phyloP scores from a whole-genome alignment of 1,139 yeast genomes.

The Pichia sp. region DNA sequence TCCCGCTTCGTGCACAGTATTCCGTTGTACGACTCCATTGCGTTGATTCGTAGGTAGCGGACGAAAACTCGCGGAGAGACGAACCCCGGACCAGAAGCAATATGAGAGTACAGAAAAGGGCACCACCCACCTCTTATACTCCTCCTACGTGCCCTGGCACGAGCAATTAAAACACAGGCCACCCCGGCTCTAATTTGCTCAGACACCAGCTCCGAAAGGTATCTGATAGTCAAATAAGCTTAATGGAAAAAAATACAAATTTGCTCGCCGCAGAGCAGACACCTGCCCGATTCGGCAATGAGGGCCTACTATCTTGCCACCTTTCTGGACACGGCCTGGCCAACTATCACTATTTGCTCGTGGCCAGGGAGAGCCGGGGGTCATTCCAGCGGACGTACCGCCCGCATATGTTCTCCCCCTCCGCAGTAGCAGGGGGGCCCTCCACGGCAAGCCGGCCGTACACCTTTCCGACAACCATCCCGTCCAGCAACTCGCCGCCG shows the following conservation, averaged over 20 bases:
- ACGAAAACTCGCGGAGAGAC: too few relatives aligned
- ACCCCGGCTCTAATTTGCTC: slow-evolving; percentile 1
- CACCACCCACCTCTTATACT: too few relatives aligned
- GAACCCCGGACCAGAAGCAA: too few relatives aligned
- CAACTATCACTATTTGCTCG: background rate
- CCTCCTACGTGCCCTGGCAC: too few relatives aligned
- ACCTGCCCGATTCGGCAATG: background rate
- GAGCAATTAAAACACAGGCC: too few relatives aligned
- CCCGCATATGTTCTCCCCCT: slow-evolving; percentile 46
- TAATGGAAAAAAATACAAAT: background rate
- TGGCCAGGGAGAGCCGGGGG: background rate
- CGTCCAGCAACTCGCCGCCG: slow-evolving; percentile 52
- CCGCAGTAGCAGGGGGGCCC: slow-evolving; percentile 43
- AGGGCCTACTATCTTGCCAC: background rate
- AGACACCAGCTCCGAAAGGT: background rate
- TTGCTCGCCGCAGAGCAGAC: background rate
- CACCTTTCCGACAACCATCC: slow-evolving; percentile 66
- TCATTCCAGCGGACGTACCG: slow-evolving; percentile 59
- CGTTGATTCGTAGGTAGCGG: too few relatives aligned
- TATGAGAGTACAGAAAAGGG: too few relatives aligned
- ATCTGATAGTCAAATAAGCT: background rate
- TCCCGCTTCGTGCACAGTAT: slow-evolving; percentile 52
- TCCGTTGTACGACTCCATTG: slow-evolving; percentile 60
- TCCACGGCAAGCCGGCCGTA: slow-evolving; percentile 59
- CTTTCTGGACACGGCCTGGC: background rate